phyloP scores from a whole-genome alignment of 2,329 filamentous ascomycete genomes.

The Aspergillus fumigatiaffinis region DNA sequence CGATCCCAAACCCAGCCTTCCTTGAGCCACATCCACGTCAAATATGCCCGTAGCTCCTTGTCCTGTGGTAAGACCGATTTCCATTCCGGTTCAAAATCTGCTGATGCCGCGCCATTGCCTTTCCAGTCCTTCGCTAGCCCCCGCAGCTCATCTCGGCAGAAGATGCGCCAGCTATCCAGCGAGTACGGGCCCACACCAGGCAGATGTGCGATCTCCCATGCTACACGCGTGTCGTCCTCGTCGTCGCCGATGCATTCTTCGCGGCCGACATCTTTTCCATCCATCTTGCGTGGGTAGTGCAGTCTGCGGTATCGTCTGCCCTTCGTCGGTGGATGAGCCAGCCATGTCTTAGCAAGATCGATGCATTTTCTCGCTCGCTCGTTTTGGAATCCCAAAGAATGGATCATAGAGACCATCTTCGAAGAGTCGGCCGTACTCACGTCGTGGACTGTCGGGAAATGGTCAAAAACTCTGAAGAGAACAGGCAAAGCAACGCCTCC shows the following conservation, averaged over 20 bases:
- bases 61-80: slow-evolving; percentile 77
- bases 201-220: slow-evolving; percentile 83
- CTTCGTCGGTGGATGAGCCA: slow-evolving; percentile 57
- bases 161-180: slow-evolving; percentile 88
- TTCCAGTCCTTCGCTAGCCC: slow-evolving; percentile 64
- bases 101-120: slow-evolving; percentile 46
- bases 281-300: slow-evolving; percentile 51
- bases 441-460: slow-evolving; percentile 62
- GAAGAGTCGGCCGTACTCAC: slow-evolving; percentile 57
- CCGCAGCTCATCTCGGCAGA: slow-evolving; percentile 75
- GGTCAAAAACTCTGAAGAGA: slow-evolving; percentile 63
- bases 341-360: slow-evolving; percentile 66
- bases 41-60: slow-evolving; percentile 82
- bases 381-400: slow-evolving; percentile 66
- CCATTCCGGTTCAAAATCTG: slow-evolving; percentile 78
- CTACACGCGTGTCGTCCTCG: slow-evolving; percentile 49
- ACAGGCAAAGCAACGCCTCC: slow-evolving; percentile 72
- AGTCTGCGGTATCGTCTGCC: slow-evolving; percentile 55
- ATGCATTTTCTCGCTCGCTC: slow-evolving; percentile 66
- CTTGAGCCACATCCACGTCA: slow-evolving; percentile 88
- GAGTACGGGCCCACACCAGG: slow-evolving; percentile 75
- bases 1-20: slow-evolving; percentile 82
- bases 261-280: slow-evolving; percentile 47
- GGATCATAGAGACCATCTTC: slow-evolving; percentile 61
- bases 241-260: slow-evolving; percentile 49